phyloP scores from a whole-genome alignment of 805 yeast species.

The Saccharomycopsis oosterbeekiorum region DNA sequence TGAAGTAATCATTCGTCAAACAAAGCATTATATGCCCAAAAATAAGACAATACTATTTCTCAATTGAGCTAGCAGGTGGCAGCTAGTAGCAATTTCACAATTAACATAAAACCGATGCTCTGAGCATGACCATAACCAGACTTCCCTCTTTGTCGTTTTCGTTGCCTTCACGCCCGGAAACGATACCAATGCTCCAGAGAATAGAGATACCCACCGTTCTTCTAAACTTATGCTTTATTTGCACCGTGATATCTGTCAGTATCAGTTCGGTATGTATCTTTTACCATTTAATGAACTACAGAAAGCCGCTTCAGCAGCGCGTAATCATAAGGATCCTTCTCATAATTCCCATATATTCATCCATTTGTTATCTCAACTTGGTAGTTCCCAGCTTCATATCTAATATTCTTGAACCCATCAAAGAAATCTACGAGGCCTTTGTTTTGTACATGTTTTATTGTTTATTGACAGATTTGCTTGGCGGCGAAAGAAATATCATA shows the following conservation, averaged over 20 bases:
- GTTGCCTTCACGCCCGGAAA: neutral
- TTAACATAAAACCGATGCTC: neutral
- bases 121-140: neutral
- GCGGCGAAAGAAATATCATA: constrained; percentile 86
- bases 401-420: constrained; percentile 54
- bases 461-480: constrained; percentile 69
- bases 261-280: constrained; percentile 30
- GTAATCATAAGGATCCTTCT: constrained; percentile 71
- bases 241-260: constrained; percentile 7
- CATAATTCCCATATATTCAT: constrained; percentile 72
- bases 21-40: too few relatives aligned
- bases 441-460: constrained; percentile 90
- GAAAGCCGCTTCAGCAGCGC: constrained; percentile 85
- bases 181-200: neutral
- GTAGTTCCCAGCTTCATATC: constrained; percentile 33
- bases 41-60: too few relatives aligned
- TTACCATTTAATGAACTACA: constrained; percentile 57
- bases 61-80: too few relatives aligned
- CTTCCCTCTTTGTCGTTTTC: neutral
- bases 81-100: too few relatives aligned
- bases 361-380: constrained; percentile 55
- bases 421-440: constrained; percentile 93
- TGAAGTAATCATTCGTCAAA: too few relatives aligned
- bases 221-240: constrained; percentile 4
- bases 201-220: neutral